Evolutionary conservation across 257 asterid genomes (phyloP), one percentile per base, ranked within the genome.

Genomic region (Nicotiana sylvestris): DNA sequence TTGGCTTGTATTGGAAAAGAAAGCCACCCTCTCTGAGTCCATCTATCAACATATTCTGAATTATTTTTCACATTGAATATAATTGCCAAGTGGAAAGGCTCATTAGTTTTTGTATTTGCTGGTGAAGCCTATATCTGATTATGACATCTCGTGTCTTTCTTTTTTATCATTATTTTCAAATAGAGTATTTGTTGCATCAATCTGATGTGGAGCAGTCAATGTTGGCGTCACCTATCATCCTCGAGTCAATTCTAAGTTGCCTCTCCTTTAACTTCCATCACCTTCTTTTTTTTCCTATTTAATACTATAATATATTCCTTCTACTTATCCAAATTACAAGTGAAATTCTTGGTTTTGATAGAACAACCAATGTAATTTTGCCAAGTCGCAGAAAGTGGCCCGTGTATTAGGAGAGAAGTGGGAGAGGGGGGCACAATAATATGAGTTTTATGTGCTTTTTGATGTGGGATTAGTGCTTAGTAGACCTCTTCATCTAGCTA

Each of bases 131-230:
- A 78, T 65, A 76, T 78, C 82, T 66, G 86, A 82, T 72, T 37
- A 39, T 79, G 84, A 76, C 81, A 70, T 82, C 82, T 74, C 16
- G n/a, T 33, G 57, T 58, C 80, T 46, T 25, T 74, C 37, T 78
- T 37, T 80, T 56, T 83, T 79, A 53, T 64, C 66, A 74, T 56
- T 56, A 81, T 77, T 53, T 55, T 56, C 55, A 43, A 43, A 81
- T 85, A 39, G 85, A 76, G 88, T 85, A 69, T 69, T 58, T 81
- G 77, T 66, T 81, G 81, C 86, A 51, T 88, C 90, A 78, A 35
- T 37, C 85, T 53, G 80, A 55, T 15, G 85, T 81, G 72, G 70
- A 67, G 11, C 39, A 0, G 79, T 43, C 46, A 49, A 6, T 53
- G 8, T 76, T 60, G 16, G 43, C 27, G 76, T 49, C 65, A 53